phyloP scores from a whole-genome alignment of 139 green algal species.

The Medakamo hakoo region DNA sequence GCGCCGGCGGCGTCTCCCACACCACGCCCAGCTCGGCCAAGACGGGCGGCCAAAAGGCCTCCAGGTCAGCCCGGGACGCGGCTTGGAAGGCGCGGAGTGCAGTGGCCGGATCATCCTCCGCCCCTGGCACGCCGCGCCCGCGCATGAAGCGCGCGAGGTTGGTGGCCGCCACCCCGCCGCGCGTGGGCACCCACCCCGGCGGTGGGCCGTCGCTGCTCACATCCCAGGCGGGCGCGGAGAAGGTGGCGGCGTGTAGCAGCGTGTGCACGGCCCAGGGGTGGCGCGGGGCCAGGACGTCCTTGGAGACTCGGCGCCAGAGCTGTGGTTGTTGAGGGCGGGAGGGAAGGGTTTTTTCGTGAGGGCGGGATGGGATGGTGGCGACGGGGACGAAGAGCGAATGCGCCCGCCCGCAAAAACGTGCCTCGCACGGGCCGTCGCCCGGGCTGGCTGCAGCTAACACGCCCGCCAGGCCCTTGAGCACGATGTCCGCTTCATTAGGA shows the following conservation, averaged over 20 bases:
- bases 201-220: constrained; percentile 20
- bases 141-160: constrained; percentile 45
- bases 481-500: background rate
- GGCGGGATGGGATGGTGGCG: background rate
- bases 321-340: constrained; percentile 3
- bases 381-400: background rate
- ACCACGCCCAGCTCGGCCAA: constrained; percentile 25
- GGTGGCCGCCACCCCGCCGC: constrained; percentile 11
- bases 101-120: constrained; percentile 1
- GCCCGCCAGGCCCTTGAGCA: background rate
- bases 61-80: constrained; percentile 29
- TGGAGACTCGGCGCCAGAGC: constrained; percentile 24
- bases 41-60: constrained; percentile 40
- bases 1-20: constrained; percentile 23
- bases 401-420: background rate
- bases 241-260: constrained; percentile 22
- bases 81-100: constrained; percentile 39
- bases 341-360: background rate
- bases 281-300: constrained; percentile 23
- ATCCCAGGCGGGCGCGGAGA: constrained; percentile 26
- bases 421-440: background rate
- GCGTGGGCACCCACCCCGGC: constrained; percentile 39
- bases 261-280: constrained; percentile 37
- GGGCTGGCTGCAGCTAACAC: background rate
- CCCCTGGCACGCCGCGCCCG: background rate